Percentiles rank a stretch among this genome's conserved stretches.
Conservation (phyloP, 495 filamentous ascomycete genomes). For the Tricharina praecox region DNA sequence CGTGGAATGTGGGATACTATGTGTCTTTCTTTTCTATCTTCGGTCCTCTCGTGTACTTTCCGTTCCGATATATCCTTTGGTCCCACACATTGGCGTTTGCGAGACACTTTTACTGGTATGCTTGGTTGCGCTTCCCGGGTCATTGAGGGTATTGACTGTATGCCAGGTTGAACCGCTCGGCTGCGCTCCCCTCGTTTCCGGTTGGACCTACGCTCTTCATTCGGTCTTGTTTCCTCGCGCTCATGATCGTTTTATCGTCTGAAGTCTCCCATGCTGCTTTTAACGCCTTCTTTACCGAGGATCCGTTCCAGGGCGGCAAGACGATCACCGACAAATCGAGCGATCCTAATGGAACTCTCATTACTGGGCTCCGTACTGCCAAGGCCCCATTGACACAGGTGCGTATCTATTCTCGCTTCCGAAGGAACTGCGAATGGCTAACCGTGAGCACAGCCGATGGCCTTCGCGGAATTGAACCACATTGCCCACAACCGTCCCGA, state of each 20-base stretch:
- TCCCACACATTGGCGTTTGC: slow-evolving; percentile 47
- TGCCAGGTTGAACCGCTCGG: slow-evolving; percentile 48
- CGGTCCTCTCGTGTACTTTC: slow-evolving; percentile 42
- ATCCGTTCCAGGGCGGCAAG: slow-evolving; percentile 63
- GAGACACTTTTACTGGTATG: slow-evolving; percentile 41
- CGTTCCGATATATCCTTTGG: slow-evolving; percentile 51
- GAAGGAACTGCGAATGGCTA: neutral
- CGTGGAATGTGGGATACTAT: slow-evolving; percentile 22
- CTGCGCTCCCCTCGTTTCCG: slow-evolving; percentile 42
- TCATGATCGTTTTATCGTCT: slow-evolving; percentile 54
- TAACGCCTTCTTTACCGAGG: slow-evolving; percentile 54
- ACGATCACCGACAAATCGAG: slow-evolving; percentile 70
- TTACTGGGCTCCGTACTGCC: slow-evolving; percentile 58
- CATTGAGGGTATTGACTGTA: neutral
- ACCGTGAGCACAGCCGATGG: slow-evolving; percentile 42
- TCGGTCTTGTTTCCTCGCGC: slow-evolving; percentile 46
- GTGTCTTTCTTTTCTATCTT: slow-evolving; percentile 32
- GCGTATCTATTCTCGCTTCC: slow-evolving; percentile 20
- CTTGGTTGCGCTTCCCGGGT: neutral
- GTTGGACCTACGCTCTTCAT: slow-evolving; percentile 40
- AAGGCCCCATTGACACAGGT: slow-evolving; percentile 49
- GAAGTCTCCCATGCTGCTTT: slow-evolving; percentile 59
- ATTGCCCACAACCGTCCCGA: slow-evolving; percentile 56
- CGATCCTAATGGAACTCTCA: slow-evolving; percentile 79
- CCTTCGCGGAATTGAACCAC: slow-evolving; percentile 75